Evolutionary conservation across 1,284 basidiomycete genomes (phyloP).

Genomic region (Tilletia setariae): DNA sequence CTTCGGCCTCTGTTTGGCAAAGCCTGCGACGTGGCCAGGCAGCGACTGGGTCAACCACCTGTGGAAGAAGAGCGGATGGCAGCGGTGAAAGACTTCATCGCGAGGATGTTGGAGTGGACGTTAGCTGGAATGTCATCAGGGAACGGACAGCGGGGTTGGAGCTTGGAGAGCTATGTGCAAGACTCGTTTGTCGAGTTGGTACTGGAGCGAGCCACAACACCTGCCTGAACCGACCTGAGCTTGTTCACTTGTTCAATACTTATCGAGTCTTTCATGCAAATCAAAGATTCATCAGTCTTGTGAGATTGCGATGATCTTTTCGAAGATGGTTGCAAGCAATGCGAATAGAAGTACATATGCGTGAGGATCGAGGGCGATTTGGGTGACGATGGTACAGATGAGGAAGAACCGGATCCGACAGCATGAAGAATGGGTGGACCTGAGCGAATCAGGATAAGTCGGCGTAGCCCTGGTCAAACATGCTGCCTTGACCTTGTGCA

Average conservation of each 20-base stretch:
- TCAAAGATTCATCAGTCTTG: too few relatives aligned
- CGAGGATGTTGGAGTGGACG: background rate
- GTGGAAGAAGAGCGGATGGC: too few relatives aligned
- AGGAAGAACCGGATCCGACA: background rate
- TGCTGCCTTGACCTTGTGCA: background rate
- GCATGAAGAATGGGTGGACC: background rate
- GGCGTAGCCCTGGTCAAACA: slow-evolving; percentile 5
- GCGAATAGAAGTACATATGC: background rate
- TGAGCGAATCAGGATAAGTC: background rate
- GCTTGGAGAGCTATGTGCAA: background rate
- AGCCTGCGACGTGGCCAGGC: background rate
- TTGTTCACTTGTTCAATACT: too few relatives aligned
- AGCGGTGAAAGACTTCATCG: background rate
- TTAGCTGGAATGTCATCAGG: background rate
- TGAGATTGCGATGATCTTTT: background rate
- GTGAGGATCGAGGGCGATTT: background rate
- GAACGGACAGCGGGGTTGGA: background rate
- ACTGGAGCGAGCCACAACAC: background rate
- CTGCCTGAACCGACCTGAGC: too few relatives aligned
- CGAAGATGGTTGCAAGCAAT: background rate
- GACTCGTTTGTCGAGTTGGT: background rate
- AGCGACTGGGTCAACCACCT: background rate
- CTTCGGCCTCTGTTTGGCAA: background rate
- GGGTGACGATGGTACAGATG: slow-evolving; percentile 3
- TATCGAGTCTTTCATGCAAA: too few relatives aligned